phyloP scores from a whole-genome alignment of 257 asterid genomes.

The Plantago major region DNA sequence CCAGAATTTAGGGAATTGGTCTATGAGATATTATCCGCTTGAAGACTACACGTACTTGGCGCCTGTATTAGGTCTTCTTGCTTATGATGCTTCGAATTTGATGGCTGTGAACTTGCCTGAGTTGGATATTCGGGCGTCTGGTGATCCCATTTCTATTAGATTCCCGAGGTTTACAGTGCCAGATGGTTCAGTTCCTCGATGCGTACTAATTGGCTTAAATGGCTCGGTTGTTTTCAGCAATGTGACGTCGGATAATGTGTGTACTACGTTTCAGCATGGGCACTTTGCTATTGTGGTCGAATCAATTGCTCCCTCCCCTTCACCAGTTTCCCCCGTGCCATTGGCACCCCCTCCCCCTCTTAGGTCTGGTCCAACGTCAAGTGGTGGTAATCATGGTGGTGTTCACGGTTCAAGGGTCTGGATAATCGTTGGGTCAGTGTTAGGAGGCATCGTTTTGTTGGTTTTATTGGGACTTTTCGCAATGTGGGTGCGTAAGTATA shows the following conservation, averaged over 20 bases:
- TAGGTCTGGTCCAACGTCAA: constrained; percentile 6
- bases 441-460: constrained; percentile 47
- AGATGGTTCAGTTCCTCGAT: constrained; percentile 40
- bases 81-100: constrained; percentile 55
- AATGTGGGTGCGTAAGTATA: constrained; percentile 36
- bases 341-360: constrained; percentile 12
- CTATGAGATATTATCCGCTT: constrained; percentile 37
- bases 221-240: constrained; percentile 46
- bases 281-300: constrained; percentile 65
- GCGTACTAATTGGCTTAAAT: constrained; percentile 42
- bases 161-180: constrained; percentile 37
- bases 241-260: constrained; percentile 33
- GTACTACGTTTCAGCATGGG: constrained; percentile 57
- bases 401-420: constrained; percentile 29
- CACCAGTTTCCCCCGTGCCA: constrained; percentile 11
- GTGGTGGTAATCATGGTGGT: constrained; percentile 6
- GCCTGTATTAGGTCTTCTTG: constrained; percentile 62
- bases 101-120: constrained; percentile 39
- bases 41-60: constrained; percentile 49
- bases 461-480: constrained; percentile 36
- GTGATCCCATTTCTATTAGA: constrained; percentile 48
- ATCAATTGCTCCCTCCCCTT: constrained; percentile 37
- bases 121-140: constrained; percentile 37
- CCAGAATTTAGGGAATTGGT: constrained; percentile 59
- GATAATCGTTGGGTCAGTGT: constrained; percentile 46